Base-by-base conservation (phyloP, 2,329 filamentous ascomycete genomes). In the Fusarium kyushuense region DNA sequence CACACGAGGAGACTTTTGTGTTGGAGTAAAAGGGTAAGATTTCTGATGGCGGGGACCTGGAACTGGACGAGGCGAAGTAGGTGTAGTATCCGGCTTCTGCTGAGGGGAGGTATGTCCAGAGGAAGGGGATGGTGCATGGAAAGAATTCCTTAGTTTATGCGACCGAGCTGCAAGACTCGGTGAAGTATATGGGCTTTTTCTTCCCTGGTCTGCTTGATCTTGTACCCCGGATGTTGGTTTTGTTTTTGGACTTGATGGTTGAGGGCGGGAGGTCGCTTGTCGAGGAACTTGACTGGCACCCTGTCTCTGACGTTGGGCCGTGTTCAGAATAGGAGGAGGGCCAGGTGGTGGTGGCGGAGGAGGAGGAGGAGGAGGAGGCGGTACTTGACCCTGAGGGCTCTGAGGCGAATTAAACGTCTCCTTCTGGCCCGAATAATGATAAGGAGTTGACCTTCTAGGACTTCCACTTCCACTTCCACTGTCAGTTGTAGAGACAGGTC, bases 331-430 rank as follows among this genome's bases (percentile, higher is more conserved):
- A 21, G 59, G 59, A n/a, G 54, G 65, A 29, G 65, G 48, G 5
- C 60, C 59, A 12, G 52, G 65, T 2, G n/a, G n/a, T n/a, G n/a
- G n/a, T n/a, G n/a, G n/a, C n/a, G 62, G 48, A 5, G 60, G 56
- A 7, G 51, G 55, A 5, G 63, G 43, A 2, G 27, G 27, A 1
- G 65, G 55, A 5, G 60, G 56, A 11, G 52, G 52, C 9, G 64
- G 58, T 19, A 42, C 12, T 27, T 56, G 35, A 7, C n/a, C 21
- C 5, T 30, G 43, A 49, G 5, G 21, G 5, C 25, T 40, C 10
- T 64, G 32, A 0, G 48, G 54, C 5, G 54, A 49, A 32, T 65
- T 29, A 29, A 43, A 51, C 14, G n/a, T n/a, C n/a, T 25, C 48
- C 29, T 12, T 42, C 4, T 65, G 59, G 8, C 8, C 3, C 33